Base-by-base conservation (phyloP, 192 early-diverging fungal species). In the Podila epigama region DNA sequence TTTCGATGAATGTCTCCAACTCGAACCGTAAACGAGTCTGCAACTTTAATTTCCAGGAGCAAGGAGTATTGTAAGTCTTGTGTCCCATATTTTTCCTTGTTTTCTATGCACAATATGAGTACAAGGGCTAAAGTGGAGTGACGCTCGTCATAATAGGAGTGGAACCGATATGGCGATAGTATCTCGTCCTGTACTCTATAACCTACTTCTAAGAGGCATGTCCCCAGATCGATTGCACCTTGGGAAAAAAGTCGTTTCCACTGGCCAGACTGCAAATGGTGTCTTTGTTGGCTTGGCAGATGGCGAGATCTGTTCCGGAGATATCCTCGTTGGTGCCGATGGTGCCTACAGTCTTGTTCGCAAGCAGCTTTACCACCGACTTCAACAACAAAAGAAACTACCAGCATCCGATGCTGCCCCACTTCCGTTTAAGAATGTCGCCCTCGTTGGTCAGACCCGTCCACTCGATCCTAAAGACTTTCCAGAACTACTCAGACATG, bases 261-360 rank as follows among this genome's bases (percentile, higher is more conserved):
- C 22, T 20, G 42, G 22, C 42, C 42, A 48, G 42, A 7, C 6
- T 20, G 31, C 22, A 20, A 4, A 50, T n/a, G 29, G 28, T 16
- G 63, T 54, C 8, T 6, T 40, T 8, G 37, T 65, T 34, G 51
- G 50, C 5, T 65, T 12, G 37, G 15, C 34, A 22, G 63, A 65
- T 32, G 35, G 16, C 25, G 27, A 51, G 10, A 51, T 13, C 9
- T 11, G 55, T 18, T 18, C 40, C 7, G 51, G 64, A 10, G 54
- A 66, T 8, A 58, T 66, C 6, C 42, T 66, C 12, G 64, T 66
- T 33, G 64, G 64, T 25, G 64, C 64, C n/a, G 64, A 53, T 53
- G 51, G 51, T 31, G 51, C 51, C 22, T 32, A 53, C 51, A 28
- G 25, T 6, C 13, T 16, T 2, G 55, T 66, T 13, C 64, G 64